These are phyloP conservation scores for Tritrichomonas musculus DNA, from an alignment of 208 protist species.

Conservation along the genomic window DNA sequence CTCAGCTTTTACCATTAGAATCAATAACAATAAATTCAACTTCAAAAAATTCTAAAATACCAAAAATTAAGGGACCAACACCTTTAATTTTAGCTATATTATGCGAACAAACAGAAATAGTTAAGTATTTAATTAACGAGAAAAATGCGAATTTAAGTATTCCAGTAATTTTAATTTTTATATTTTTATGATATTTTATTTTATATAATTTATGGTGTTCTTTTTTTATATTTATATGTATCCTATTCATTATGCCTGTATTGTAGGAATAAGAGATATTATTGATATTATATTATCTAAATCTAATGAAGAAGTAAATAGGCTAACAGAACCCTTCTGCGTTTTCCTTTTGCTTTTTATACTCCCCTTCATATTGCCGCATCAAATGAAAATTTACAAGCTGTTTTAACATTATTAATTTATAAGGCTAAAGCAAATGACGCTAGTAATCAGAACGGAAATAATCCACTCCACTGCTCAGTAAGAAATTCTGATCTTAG, in stretches of 20 bases:
- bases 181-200: no score
- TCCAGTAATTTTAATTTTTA: not conserved
- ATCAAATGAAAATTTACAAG: not conserved
- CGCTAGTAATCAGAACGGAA: not conserved
- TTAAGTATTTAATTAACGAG: not conserved
- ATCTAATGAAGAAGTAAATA: not conserved
- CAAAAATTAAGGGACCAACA: not conserved
- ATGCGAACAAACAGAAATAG: not conserved
- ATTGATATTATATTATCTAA: not conserved
- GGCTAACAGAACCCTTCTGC: not conserved
- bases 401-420: not conserved
- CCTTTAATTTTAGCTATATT: not conserved
- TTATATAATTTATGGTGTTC: no score
- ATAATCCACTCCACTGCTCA: not conserved
- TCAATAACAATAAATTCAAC: not conserved
- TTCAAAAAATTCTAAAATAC: not conserved
- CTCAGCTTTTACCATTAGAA: not conserved
- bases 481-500: not conserved
- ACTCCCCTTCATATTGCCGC: not conserved
- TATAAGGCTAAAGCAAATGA: not conserved
- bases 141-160: not conserved
- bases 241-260: conserved; percentile 9
- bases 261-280: not conserved
- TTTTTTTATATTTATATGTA: not conserved
- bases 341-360: not conserved